Evolutionary conservation across 345 rosid genomes (phyloP), one percentile per base, ranked within the genome.

Genomic region (Erysimum cheiranthoides): DNA sequence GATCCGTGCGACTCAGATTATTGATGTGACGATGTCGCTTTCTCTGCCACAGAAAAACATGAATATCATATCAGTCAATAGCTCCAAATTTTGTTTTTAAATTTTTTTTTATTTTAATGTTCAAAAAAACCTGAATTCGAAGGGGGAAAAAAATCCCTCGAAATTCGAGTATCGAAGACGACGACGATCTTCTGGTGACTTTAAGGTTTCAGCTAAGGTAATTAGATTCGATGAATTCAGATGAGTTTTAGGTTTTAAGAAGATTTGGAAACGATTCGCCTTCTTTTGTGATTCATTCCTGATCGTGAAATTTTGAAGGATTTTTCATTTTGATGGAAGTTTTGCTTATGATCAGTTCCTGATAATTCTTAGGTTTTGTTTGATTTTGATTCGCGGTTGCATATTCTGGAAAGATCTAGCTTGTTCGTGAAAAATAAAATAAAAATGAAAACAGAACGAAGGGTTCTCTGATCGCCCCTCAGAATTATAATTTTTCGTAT

Each of bases 41-140:
- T 71, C 80, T 13, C 72, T 71, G 61, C 80, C 80, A 77, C 80
- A 65, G 25, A 39, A 71, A 76, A 57, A 4, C 60, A 70, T 64
- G 76, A 71, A 38, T 35, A 28, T 53, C 16, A 70, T 70, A 69
- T 76, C 71, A 76, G 45, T 70, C 75, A 50, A 76, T 43, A 70
- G 34, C 75, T 76, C 71, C 57, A 69, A 30, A 13, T n/a, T 18
- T 32, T 6, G 1, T 30, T 10, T 59, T 27, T 52, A n/a, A 9
- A 12, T 70, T 70, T 7, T 35, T 31, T 42, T 27, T 11, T 2
- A 6, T 21, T 11, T 12, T 32, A 31, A 31, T 9, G 25, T 68
- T 50, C 13, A 8, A 54, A 68, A 52, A 68, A 58, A 61, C 58
- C 42, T 46, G 73, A 66, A 67, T 38, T 68, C 68, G 10, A 75